Conservation (phyloP, 2,329 filamentous ascomycete genomes). For the Tolypocladium paradoxum region DNA sequence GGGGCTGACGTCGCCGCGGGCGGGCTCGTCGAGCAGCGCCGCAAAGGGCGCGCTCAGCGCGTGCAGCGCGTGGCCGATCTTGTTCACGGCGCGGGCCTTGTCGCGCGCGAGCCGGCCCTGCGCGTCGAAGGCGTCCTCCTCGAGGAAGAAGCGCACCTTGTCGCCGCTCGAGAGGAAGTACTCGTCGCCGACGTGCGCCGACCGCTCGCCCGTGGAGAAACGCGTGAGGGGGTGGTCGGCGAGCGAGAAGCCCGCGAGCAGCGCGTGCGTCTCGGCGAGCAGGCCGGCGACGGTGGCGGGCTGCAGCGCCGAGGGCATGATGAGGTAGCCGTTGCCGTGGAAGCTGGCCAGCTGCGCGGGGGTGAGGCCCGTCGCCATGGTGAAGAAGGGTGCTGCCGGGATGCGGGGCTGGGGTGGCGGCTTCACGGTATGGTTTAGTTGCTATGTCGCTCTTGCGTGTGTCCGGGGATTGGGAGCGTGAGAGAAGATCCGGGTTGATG, state of each 20-base stretch:
- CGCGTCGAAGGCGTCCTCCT: constrained; percentile 76
- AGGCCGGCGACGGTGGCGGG: constrained; percentile 55
- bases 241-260: constrained; percentile 70
- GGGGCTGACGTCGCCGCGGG: too few relatives aligned
- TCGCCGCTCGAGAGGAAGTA: constrained; percentile 89
- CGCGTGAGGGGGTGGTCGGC: constrained; percentile 81
- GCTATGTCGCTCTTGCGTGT: neutral
- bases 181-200: constrained; percentile 76
- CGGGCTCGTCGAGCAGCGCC: too few relatives aligned
- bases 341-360: constrained; percentile 62
- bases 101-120: constrained; percentile 60
- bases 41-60: constrained; percentile 57
- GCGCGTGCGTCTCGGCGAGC: constrained; percentile 60
- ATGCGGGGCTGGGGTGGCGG: neutral
- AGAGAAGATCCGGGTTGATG: too few relatives aligned
- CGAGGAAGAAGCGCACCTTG: constrained; percentile 94
- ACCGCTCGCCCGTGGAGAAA: constrained; percentile 74
- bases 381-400: neutral
- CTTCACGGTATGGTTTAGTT: neutral
- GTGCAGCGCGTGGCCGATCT: constrained; percentile 74
- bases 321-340: constrained; percentile 76
- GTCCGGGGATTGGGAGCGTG: too few relatives aligned
- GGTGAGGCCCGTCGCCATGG: constrained; percentile 46
- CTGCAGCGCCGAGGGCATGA: constrained; percentile 68
- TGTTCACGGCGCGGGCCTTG: constrained; percentile 79